Conservation (phyloP, 108 stramenopile genomes). For the Schizochytrium sp. region DNA sequence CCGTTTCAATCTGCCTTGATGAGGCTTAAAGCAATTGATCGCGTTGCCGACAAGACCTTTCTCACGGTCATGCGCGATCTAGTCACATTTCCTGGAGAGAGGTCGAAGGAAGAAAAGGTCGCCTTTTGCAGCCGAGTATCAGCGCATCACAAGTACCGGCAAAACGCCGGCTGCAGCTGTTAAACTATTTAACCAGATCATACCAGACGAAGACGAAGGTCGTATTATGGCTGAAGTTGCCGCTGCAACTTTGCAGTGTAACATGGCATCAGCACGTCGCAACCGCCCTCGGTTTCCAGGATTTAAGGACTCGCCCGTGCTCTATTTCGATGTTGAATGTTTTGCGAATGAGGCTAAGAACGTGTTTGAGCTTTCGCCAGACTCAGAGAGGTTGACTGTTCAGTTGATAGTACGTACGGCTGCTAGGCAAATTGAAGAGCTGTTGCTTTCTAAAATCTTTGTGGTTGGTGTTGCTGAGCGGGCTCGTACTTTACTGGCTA, state of each 20-base stretch:
- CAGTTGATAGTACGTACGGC: conserved; percentile 31
- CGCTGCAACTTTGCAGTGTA: background rate
- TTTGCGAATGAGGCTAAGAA: conserved; percentile 6
- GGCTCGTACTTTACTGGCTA: background rate
- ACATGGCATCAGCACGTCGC: background rate
- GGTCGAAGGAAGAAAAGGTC: conserved; percentile 7
- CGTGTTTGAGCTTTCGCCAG: background rate
- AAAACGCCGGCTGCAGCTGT: background rate
- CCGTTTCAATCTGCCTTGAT: background rate
- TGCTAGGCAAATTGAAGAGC: background rate
- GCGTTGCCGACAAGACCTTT: conserved; percentile 28
- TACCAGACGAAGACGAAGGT: background rate
- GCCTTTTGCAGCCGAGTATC: background rate
- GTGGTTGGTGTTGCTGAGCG: background rate
- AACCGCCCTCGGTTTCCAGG: conserved; percentile 10
- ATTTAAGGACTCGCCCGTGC: conserved; percentile 15
- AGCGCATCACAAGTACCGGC: conserved; percentile 12
- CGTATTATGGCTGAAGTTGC: background rate
- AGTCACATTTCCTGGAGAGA: background rate
- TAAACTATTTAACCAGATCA: background rate
- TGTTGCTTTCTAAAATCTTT: background rate
- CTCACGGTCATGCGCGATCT: conserved; percentile 19
- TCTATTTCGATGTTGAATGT: conserved; percentile 11
- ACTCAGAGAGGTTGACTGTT: background rate
- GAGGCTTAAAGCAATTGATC: background rate